A percentile compares a stretch with the other conserved stretches of the same genome.
Conservation (phyloP, 768 basidiomycete genomes). For the Sutorius australiensis region DNA sequence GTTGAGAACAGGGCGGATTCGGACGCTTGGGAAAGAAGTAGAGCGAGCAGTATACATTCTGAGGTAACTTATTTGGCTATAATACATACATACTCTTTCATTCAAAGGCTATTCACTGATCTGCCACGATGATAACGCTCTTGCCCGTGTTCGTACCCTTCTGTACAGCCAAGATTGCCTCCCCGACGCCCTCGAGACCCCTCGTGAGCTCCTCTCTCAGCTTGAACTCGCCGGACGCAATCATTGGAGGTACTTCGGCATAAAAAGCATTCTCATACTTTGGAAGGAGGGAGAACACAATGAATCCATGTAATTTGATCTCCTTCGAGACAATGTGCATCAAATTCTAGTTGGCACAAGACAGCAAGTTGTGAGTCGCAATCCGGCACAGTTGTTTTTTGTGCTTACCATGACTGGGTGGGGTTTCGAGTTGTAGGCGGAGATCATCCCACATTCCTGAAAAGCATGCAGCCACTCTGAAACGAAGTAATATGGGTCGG, state of each 20-base stretch:
- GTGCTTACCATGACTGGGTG: slow-evolving; percentile 9
- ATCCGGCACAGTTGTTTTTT: neutral
- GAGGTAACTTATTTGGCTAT: neutral
- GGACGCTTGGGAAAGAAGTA: slow-evolving; percentile 15
- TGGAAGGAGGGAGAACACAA: slow-evolving; percentile 27
- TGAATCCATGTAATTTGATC: slow-evolving; percentile 43
- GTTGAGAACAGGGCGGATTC: slow-evolving; percentile 29
- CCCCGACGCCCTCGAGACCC: slow-evolving; percentile 41
- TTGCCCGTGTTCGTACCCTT: slow-evolving; percentile 36
- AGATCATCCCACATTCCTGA: slow-evolving; percentile 34
- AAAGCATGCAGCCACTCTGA: neutral
- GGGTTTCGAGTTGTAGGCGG: slow-evolving; percentile 12
- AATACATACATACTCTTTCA: neutral
- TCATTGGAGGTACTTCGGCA: slow-evolving; percentile 35
- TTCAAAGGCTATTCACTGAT: neutral
- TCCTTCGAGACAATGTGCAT: slow-evolving; percentile 38
- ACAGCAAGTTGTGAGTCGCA: slow-evolving; percentile 7
- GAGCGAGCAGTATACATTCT: slow-evolving; percentile 22
- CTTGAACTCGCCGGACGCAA: slow-evolving; percentile 47
- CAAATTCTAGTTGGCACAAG: slow-evolving; percentile 31
- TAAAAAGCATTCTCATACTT: slow-evolving; percentile 44
- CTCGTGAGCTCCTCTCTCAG: slow-evolving; percentile 42
- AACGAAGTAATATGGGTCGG: neutral
- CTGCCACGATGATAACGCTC: slow-evolving; percentile 12
- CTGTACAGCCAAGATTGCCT: slow-evolving; percentile 36